Base-by-base conservation (phyloP, 345 rosid genomes). In the Microcos paniculata region DNA sequence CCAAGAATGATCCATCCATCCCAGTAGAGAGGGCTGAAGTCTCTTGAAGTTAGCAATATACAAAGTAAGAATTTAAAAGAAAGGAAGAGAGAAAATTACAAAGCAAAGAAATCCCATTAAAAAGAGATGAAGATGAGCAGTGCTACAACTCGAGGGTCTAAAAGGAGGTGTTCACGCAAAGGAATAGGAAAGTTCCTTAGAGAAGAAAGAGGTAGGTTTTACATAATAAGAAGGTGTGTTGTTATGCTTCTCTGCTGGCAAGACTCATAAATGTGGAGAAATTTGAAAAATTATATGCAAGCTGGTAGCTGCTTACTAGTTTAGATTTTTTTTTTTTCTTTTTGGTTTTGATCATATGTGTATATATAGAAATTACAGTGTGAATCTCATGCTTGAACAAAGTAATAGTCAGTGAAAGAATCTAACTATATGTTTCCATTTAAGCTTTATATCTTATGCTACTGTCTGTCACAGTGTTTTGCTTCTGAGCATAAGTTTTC, bases 231-330 rank as follows among this genome's bases (percentile, higher is more conserved):
- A 76, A 87, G 89, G 74, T 89, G 92, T 69, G 72, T 89, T 51
- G 80, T 84, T 16, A 85, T 82, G 87, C 90, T 89, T 77, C 75
- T 89, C 49, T 89, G 90, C 73, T 87, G 88, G 89, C 84, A 82
- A 58, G 88, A 89, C 48, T 82, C 70, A 74, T n/a, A n/a, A n/a
- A n/a, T 26, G 2, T 28, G 9, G 7, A 43, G 11, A 67, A 52
- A 21, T 65, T 51, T 78, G 31, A 46, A 65, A 26, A n/a, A n/a
- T 57, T 24, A 57, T n/a, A 57, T 15, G 58, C 58, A 13, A n/a
- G 21, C 58, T 53, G 53, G 53, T 10, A 61, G 12, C 6, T 28
- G 8, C 64, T 43, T 63, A 33, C 6, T 35, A 38, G 68, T 19
- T 42, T 43, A 45, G 71, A 23, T 45, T 52, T 45, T n/a, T n/a